Conservation (phyloP, 2,329 filamentous ascomycete genomes). For the Alternaria brassicae region DNA sequence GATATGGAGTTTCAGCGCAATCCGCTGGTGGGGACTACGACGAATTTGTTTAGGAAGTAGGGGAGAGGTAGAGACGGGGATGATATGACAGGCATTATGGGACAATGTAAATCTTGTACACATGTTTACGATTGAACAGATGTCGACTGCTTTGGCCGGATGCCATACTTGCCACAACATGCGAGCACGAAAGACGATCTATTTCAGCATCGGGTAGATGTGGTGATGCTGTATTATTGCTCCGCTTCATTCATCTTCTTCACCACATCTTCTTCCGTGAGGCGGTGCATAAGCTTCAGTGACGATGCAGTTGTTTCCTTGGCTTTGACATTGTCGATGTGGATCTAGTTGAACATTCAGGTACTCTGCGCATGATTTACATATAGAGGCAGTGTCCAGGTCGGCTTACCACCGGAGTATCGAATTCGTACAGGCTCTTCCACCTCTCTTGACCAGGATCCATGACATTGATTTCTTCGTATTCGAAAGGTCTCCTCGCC, state of each 20-base stretch:
- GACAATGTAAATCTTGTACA: background rate
- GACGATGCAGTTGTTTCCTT: slow-evolving; percentile 63
- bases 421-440: slow-evolving; percentile 79
- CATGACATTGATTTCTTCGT: slow-evolving; percentile 73
- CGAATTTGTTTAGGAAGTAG: slow-evolving; percentile 31
- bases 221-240: too few species aligned
- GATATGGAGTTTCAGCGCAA: slow-evolving; percentile 59
- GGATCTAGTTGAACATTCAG: slow-evolving; percentile 55
- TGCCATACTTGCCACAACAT: too few species aligned
- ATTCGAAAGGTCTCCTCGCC: slow-evolving; percentile 71
- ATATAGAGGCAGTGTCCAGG: background rate
- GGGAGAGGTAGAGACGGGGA: background rate
- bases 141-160: too few species aligned
- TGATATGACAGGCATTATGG: background rate
- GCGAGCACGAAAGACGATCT: too few species aligned
- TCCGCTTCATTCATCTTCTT: slow-evolving; percentile 69
- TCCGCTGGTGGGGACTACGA: slow-evolving; percentile 50
- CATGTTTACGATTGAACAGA: background rate
- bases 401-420: slow-evolving; percentile 74
- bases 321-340: slow-evolving; percentile 64
- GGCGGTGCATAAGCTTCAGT: slow-evolving; percentile 79
- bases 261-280: slow-evolving; percentile 70
- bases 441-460: slow-evolving; percentile 67
- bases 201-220: too few species aligned
- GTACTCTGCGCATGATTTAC: slow-evolving; percentile 21